Percentiles rank a stretch among this genome's conserved stretches.
These are phyloP conservation scores for Suhomyces emberorum DNA, from an alignment of 805 yeast species.

Conservation along the genomic window DNA sequence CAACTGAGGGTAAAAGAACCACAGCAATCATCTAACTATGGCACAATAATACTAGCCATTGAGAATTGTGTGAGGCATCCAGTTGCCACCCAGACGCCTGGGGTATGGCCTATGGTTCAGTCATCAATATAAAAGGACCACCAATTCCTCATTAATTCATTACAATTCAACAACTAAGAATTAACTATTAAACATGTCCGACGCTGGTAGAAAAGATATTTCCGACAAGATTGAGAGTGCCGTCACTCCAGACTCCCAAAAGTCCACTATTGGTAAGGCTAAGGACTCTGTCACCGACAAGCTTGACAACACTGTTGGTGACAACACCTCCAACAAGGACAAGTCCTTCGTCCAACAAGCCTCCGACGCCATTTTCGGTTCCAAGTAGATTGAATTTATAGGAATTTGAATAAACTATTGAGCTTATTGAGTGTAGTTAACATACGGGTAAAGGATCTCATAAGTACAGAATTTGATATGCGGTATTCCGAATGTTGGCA, in stretches of 20 bases:
- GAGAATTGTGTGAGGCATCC: too few species aligned
- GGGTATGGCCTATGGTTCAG: too few species aligned
- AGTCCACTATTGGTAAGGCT: constrained; percentile 33
- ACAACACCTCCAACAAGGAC: constrained; percentile 30
- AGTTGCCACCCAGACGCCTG: too few species aligned
- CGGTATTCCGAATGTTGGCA: too few species aligned
- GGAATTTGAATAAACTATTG: too few species aligned
- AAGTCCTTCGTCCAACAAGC: constrained; percentile 43
- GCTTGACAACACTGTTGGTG: constrained; percentile 37
- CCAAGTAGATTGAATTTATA: constrained; percentile 15
- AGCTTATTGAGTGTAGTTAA: too few species aligned
- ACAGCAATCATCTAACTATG: not conserved
- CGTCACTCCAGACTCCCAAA: constrained; percentile 42
- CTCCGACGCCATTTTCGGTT: constrained; percentile 43
- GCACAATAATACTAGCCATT: too few species aligned
- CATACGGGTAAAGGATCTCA: too few species aligned
- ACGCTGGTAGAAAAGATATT: constrained; percentile 42
- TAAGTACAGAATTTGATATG: too few species aligned
- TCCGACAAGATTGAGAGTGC: constrained; percentile 36
- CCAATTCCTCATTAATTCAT: not conserved
- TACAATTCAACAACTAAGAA: not conserved
- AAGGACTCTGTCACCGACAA: constrained; percentile 38
- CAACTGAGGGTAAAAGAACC: not conserved
- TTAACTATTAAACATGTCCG: constrained; percentile 29
- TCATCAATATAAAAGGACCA: constrained; percentile 1